Evolutionary conservation across 73 alveolate species (phyloP).

Genomic region (Uronychia binucleata): DNA sequence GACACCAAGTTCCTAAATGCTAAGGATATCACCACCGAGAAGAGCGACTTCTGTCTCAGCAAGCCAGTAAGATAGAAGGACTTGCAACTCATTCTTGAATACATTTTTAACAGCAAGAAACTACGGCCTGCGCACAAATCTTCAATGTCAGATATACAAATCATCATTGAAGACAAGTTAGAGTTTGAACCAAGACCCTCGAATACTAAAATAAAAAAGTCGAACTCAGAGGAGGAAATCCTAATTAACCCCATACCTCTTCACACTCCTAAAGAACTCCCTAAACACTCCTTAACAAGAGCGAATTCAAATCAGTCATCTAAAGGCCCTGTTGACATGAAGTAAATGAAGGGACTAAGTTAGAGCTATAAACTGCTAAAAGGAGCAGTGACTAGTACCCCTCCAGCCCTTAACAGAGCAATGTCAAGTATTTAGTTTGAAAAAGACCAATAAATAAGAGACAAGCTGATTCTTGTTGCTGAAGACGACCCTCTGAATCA

Average conservation of each 20-base stretch:
- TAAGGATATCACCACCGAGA: too few species aligned
- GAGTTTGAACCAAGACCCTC: neutral
- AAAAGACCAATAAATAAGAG: neutral
- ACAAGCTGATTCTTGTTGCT: neutral
- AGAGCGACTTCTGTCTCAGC: neutral
- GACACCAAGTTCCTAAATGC: neutral
- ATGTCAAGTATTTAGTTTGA: neutral
- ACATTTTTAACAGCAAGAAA: neutral
- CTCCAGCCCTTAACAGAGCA: neutral
- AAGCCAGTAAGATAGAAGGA: neutral
- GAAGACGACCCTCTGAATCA: neutral
- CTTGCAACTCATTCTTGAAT: neutral
- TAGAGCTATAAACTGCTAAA: neutral
- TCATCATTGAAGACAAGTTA: neutral
- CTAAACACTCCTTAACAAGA: too few species aligned
- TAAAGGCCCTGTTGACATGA: neutral
- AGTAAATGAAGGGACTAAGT: too few species aligned
- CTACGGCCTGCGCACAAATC: neutral
- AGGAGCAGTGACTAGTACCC: neutral
- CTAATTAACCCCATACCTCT: too few species aligned
- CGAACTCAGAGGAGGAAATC: too few species aligned
- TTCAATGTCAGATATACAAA: neutral
- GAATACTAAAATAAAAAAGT: too few species aligned
- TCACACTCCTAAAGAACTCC: too few species aligned
- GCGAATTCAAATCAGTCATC: neutral